Evolutionary conservation across 495 filamentous ascomycete genomes (phyloP).

Genomic region (Penicillium malachiteum): DNA sequence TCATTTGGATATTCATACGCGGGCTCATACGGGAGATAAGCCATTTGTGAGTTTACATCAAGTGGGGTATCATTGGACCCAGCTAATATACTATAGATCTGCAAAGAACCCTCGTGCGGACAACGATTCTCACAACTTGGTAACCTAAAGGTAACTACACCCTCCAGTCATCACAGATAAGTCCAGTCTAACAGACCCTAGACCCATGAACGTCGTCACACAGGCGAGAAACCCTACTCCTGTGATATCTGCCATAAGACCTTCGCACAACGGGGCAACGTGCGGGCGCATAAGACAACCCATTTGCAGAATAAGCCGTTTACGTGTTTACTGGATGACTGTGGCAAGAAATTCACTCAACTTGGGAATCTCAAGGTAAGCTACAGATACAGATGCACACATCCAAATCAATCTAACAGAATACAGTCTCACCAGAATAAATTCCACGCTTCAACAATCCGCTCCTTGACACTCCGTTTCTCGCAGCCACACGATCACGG

Average conservation of each 20-base stretch:
- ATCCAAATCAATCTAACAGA: background rate
- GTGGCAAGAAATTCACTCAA: constrained; percentile 82
- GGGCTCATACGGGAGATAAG: constrained; percentile 87
- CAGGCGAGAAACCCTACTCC: constrained; percentile 80
- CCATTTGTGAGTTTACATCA: constrained; percentile 69
- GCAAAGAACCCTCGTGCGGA: constrained; percentile 71
- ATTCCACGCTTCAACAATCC: constrained; percentile 75
- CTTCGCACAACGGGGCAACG: constrained; percentile 84
- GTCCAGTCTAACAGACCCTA: too few species aligned
- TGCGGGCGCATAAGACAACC: constrained; percentile 81
- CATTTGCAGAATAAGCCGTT: constrained; percentile 78
- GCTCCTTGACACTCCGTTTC: constrained; percentile 72
- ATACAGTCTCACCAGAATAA: constrained; percentile 88
- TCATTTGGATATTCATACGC: constrained; percentile 85
- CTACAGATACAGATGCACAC: background rate
- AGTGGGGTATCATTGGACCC: background rate
- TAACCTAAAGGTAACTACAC: constrained; percentile 71
- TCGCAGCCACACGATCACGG: constrained; percentile 60
- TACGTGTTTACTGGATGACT: constrained; percentile 75
- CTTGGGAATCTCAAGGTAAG: constrained; percentile 84
- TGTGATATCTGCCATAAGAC: constrained; percentile 80
- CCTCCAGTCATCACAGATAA: too few species aligned
- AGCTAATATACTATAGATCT: constrained; percentile 51
- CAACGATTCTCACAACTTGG: constrained; percentile 84
- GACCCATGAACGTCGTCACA: constrained; percentile 85